A percentile compares a stretch with the other conserved stretches of the same genome.
phyloP scores from a whole-genome alignment of 2,329 filamentous ascomycete species.

The Blastomyces emzantsi region DNA sequence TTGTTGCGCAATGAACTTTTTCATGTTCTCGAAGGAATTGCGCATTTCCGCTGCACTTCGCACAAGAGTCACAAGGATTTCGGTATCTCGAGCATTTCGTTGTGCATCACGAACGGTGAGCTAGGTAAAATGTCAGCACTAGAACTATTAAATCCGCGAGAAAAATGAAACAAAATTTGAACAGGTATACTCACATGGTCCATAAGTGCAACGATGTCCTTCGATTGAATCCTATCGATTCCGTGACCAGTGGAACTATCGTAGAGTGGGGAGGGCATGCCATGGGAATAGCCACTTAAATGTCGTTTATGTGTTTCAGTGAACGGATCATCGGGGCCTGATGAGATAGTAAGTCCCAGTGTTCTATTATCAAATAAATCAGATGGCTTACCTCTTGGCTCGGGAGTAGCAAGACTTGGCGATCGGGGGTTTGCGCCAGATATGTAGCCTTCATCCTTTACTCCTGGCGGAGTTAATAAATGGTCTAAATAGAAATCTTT shows the following conservation, averaged over 20 bases:
- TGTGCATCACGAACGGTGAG: constrained; percentile 95
- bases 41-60: constrained; percentile 95
- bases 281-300: constrained; percentile 83
- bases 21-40: constrained; percentile 91
- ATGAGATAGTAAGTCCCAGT: constrained; percentile 42
- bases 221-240: constrained; percentile 86
- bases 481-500: constrained; percentile 29
- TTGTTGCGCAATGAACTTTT: constrained; percentile 80
- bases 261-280: constrained; percentile 80
- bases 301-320: constrained; percentile 53
- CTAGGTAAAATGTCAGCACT: constrained; percentile 34
- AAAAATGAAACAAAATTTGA: constrained; percentile 14
- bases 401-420: constrained; percentile 40
- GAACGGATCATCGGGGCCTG: constrained; percentile 55
- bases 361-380: constrained; percentile 48
- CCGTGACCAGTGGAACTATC: constrained; percentile 80
- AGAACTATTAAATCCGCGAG: neutral
- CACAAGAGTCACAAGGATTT: constrained; percentile 90
- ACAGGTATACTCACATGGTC: constrained; percentile 59
- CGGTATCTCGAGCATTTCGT: constrained; percentile 89
- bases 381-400: constrained; percentile 38
- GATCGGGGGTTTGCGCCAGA: constrained; percentile 58
- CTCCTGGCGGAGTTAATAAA: constrained; percentile 46
- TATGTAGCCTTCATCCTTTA: constrained; percentile 84
- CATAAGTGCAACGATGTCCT: constrained; percentile 96